These are phyloP conservation scores for Escovopsis weberi DNA, from an alignment of 2,329 filamentous ascomycete species.

Conservation along the genomic window DNA sequence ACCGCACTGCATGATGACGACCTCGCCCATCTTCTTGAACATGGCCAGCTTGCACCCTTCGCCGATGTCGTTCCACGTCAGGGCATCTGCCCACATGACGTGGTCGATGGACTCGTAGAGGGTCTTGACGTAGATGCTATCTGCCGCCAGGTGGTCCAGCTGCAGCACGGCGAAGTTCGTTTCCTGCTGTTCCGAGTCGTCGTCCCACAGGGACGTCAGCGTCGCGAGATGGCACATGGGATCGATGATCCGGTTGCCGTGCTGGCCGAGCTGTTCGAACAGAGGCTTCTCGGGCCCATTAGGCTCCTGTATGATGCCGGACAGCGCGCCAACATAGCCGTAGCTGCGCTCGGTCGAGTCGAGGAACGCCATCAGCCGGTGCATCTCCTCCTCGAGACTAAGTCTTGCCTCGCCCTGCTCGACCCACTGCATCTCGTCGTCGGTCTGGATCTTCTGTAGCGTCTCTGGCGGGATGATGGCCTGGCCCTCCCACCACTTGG, in stretches of 20 bases:
- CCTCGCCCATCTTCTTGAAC: conserved; percentile 32
- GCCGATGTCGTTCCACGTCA: conserved; percentile 21
- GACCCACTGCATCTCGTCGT: conserved; percentile 17
- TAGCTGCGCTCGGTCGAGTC: conserved; percentile 46
- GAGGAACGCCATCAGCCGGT: conserved; percentile 49
- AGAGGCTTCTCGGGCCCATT: conserved; percentile 27
- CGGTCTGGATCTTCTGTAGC: conserved; percentile 18
- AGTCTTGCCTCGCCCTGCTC: conserved; percentile 16
- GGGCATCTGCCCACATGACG: conserved; percentile 31
- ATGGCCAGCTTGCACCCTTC: conserved; percentile 26
- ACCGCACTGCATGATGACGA: conserved; percentile 32
- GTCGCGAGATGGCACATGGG: conserved; percentile 21
- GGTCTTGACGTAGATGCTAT: conserved; percentile 25
- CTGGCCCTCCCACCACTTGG: conserved; percentile 48
- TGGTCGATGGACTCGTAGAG: conserved; percentile 35
- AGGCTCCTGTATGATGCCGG: conserved; percentile 21
- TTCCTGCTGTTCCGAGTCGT: conserved; percentile 18
- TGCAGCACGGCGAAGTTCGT: conserved; percentile 28
- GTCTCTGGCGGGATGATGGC: conserved; percentile 29
- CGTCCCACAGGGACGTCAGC: conserved; percentile 16
- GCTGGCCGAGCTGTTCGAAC: conserved; percentile 26
- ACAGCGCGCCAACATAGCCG: conserved; percentile 36
- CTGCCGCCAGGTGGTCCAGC: conserved; percentile 20
- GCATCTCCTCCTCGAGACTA: conserved; percentile 38
- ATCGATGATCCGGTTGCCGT: conserved; percentile 11